Evolutionary conservation across 2,329 filamentous ascomycete genomes (phyloP), one percentile per base, ranked within the genome.

Genomic region (Aspergillus tubingensis): DNA sequence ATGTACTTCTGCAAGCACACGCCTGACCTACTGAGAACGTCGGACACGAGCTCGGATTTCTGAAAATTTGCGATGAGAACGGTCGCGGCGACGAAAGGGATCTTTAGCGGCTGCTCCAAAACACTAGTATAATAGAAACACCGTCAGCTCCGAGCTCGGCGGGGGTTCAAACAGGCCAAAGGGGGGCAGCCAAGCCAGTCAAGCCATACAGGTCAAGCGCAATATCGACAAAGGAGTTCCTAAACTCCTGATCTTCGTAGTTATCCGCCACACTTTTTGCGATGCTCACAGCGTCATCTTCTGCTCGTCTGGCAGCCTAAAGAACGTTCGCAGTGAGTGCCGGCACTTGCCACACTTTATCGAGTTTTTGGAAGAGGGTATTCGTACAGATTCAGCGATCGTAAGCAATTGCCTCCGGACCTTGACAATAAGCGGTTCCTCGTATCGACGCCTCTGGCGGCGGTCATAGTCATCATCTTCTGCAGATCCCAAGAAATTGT

Each of bases 71-170:
- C 85, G 59, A 92, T 85, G 60, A 96, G 83, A 47, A 96, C 85
- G 13, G 94, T 88, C 19, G 91, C 91, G 8, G 93, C 92, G 39
- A 96, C 85, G 74, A 97, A 98, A 0, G 95, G 94, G n/a, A 92
- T 96, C 82, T 98, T 98, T 76, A 99, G 89, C 1, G 95, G 95
- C 79, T 99, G 95, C 79, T 99, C 95, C 38, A 91, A 75, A 47
- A 90, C 84, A 66, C 85, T 87, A 61, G 25, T 50, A 32, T 21
- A 23, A 61, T 32, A 30, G 6, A 10, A 43, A 70, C 63, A 32
- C 21, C 72, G 68, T 70, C 43, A 66, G 55, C 49, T 15, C 60
- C 44, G 30, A 13, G 32, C 36, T 15, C 54, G 43, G 48, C 60
- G 57, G 38, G 47, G 49, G 38, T 23, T 43, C 21, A 25, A 13